phyloP scores from a whole-genome alignment of 441 rosid species.

The Pelargonium cotyledonis region DNA sequence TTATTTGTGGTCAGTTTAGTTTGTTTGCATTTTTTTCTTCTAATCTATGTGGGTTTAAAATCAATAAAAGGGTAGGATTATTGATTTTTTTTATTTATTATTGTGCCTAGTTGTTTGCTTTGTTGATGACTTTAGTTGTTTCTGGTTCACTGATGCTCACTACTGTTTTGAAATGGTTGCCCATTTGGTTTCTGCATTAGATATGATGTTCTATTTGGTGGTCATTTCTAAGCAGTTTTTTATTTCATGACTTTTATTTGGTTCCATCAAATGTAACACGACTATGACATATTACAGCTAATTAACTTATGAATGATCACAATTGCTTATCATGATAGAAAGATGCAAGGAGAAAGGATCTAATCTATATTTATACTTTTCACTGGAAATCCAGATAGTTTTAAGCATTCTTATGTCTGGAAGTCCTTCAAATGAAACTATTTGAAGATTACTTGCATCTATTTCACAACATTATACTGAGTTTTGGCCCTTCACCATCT shows the following conservation, averaged over 20 bases:
- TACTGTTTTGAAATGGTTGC: background rate
- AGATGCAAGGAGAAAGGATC: too few relatives aligned
- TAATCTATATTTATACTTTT: too few relatives aligned
- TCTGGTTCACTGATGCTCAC: background rate
- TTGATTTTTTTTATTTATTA: background rate
- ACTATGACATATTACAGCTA: too few relatives aligned
- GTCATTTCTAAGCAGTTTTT: background rate
- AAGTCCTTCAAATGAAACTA: too few relatives aligned
- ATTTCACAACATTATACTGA: background rate
- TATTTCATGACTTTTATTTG: background rate
- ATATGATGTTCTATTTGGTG: background rate
- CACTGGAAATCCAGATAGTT: too few relatives aligned
- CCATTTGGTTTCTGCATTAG: constrained; percentile 1
- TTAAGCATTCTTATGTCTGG: too few relatives aligned
- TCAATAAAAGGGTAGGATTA: constrained; percentile 13
- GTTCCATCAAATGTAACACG: too few relatives aligned
- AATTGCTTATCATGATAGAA: too few relatives aligned
- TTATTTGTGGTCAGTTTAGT: background rate
- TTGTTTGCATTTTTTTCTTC: constrained; percentile 9
- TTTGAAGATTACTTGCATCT: too few relatives aligned
- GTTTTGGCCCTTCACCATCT: background rate
- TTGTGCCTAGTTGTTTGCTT: background rate
- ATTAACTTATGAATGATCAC: too few relatives aligned
- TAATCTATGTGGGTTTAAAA: constrained; percentile 3
- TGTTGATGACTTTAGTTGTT: background rate